These are phyloP conservation scores for Penicillium corylophilum DNA, from an alignment of 2,329 filamentous ascomycete genomes.

Conservation along the genomic window DNA sequence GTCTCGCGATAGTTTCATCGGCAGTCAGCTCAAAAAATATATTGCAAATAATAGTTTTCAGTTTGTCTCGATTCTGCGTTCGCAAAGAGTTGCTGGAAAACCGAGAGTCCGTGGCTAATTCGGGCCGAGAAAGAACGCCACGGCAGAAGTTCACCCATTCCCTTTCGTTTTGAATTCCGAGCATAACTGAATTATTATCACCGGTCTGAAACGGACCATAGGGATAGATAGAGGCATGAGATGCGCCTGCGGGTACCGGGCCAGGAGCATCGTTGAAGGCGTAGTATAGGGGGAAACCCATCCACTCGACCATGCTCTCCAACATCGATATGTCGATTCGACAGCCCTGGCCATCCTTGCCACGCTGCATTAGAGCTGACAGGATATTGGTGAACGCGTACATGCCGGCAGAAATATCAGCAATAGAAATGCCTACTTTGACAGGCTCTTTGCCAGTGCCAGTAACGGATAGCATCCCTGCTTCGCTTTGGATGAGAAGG, in stretches of 20 bases:
- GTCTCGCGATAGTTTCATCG: conserved; percentile 41
- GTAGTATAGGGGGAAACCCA: conserved; percentile 58
- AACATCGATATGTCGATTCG: conserved; percentile 59
- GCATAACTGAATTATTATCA: conserved; percentile 52
- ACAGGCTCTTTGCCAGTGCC: conserved; percentile 46
- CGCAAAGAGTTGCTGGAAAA: conserved; percentile 51
- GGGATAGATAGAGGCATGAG: conserved; percentile 57
- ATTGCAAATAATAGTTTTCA: conserved; percentile 48
- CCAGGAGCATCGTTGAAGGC: conserved; percentile 47
- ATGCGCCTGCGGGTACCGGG: conserved; percentile 50
- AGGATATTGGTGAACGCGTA: conserved; percentile 55
- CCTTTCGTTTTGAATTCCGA: conserved; percentile 59
- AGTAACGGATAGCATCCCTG: conserved; percentile 53
- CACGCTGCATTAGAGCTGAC: conserved; percentile 50
- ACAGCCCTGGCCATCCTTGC: conserved; percentile 50
- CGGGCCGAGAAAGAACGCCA: conserved; percentile 46
- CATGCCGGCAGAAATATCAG: conserved; percentile 55
- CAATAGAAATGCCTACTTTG: conserved; percentile 57
- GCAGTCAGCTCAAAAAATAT: conserved; percentile 43
- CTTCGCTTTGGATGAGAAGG: conserved; percentile 56
- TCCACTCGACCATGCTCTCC: conserved; percentile 60
- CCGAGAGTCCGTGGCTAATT: conserved; percentile 46
- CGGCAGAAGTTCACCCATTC: conserved; percentile 55
- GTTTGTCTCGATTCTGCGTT: conserved; percentile 47
- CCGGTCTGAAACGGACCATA: conserved; percentile 57